These are phyloP conservation scores for Pterocarpus macrocarpus DNA, from an alignment of 306 rosid genomes.

Conservation along the genomic window DNA sequence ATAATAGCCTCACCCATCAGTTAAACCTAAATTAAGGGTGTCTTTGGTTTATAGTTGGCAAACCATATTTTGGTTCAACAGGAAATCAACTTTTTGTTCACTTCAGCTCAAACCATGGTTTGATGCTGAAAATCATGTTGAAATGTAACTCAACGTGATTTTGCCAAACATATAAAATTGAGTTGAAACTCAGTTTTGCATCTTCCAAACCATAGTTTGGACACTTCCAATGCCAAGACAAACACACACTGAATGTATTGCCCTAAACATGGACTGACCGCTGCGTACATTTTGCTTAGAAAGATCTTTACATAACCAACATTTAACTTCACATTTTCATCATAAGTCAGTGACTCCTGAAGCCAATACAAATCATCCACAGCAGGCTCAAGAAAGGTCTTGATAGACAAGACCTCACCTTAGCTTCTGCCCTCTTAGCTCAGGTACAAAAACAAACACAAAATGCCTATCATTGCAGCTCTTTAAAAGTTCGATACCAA, in stretches of 20 bases:
- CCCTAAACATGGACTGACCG: neutral
- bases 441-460: neutral
- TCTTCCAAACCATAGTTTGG: too few relatives aligned
- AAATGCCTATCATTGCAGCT: neutral
- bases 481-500: neutral
- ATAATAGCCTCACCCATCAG: neutral
- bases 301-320: neutral
- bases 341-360: neutral
- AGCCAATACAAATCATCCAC: conserved; percentile 6
- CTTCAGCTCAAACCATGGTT: too few relatives aligned
- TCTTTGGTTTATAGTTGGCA: too few relatives aligned
- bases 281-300: neutral
- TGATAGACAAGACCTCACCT: neutral
- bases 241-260: neutral
- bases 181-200: too few relatives aligned
- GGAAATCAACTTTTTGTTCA: too few relatives aligned
- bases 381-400: neutral
- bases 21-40: neutral
- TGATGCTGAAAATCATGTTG: too few relatives aligned
- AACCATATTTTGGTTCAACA: too few relatives aligned
- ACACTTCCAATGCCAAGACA: too few relatives aligned
- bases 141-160: too few relatives aligned
- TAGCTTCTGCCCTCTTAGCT: neutral
- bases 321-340: neutral
- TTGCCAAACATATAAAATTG: too few relatives aligned